Evolutionary conservation across 2,329 filamentous ascomycete genomes (phyloP), one percentile per base, ranked within the genome.

Genomic region (Didymella lethalis): DNA sequence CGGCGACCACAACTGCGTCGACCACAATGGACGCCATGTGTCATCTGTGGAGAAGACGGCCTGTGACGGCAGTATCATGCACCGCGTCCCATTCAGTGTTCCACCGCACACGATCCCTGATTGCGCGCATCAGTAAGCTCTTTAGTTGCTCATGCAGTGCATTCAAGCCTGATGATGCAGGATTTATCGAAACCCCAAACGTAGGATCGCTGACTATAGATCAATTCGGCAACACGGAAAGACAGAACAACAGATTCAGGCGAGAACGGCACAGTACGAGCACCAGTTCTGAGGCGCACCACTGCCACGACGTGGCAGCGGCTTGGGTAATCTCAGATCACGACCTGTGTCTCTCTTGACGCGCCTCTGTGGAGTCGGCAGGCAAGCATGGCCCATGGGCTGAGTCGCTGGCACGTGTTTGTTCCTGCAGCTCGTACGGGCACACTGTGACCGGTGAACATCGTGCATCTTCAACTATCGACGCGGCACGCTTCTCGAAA

Each of bases 251-350:
- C 40, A 32, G n/a, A 26, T 29, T 46, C 45, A 54, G 45, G 49
- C 46, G 14, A 34, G 45, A 31, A 54, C 56, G 50, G 56, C 50
- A 59, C 40, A 14, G 31, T 54, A 59, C 56, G 56, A 59, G 29
- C 34, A n/a, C 34, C 40, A 51, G 46, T 43, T 47, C 26, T 23
- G 28, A 54, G 45, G 46, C 38, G 45, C 18, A 40, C 40, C 40
- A 32, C 46, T 18, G 18, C 41, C 25, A 36, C 46, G 50, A 54
- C 50, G 51, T 54, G 50, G 46, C 56, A 50, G 31, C 47, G 46
- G 50, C 56, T 54, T 59, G 50, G 44, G 34, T 25, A 41, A 41
- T 58, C 7, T 45, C 55, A 40, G 20, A 11, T 36, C 25, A 44
- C 54, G 23, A 44, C 29, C 26, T 18, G 44, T 46, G 36, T 32